Base-by-base conservation (phyloP, 768 basidiomycete species). In the Tulasnella sp. region DNA sequence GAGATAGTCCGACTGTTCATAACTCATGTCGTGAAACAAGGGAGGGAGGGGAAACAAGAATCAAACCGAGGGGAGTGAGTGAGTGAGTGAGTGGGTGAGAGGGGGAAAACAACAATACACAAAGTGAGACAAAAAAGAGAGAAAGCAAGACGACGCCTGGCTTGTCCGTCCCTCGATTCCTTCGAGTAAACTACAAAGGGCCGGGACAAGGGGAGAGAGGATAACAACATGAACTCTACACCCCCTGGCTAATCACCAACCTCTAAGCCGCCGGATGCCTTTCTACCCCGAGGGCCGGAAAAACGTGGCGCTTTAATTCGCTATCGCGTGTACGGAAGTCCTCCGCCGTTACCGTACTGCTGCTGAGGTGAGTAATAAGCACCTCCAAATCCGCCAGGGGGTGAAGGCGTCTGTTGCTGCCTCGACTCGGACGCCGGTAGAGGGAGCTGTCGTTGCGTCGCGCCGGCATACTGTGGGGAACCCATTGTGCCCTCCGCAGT, bases 401-500 rank as follows among this genome's bases (percentile, higher is more conserved):
- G 29, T 25, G 39, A 34, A 25, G 72, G 39, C 25, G 38, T 34
- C 45, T 54, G 29, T 54, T 34, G n/a, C 39, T 29, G 34, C 49
- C 40, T 34, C 49, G 72, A n/a, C 49, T 34, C 19, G 39, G 36
- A 40, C 37, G 12, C 1, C 19, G 29, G 39, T 22, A 40, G 11
- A 8, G 34, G 39, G 0, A 49, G 14, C 49, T 39, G 72, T 15
- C 31, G 14, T 1, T 31, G 38, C 31, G 49, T 49, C 39, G 38
- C 45, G 22, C 22, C 40, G 22, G 25, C 22, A 25, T 49, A 34
- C 25, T 34, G 39, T 25, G 38, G 34, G 25, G 34, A 42, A 12
- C 72, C 39, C 70, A 67, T 67, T 38, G 67, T 34, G 2, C 70
- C 72, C 36, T 73, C 39, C 25, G 72, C 72, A 29, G 72, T 73